These are phyloP conservation scores for Prunus fruticosa DNA, from an alignment of 306 rosid species.

Conservation along the genomic window DNA sequence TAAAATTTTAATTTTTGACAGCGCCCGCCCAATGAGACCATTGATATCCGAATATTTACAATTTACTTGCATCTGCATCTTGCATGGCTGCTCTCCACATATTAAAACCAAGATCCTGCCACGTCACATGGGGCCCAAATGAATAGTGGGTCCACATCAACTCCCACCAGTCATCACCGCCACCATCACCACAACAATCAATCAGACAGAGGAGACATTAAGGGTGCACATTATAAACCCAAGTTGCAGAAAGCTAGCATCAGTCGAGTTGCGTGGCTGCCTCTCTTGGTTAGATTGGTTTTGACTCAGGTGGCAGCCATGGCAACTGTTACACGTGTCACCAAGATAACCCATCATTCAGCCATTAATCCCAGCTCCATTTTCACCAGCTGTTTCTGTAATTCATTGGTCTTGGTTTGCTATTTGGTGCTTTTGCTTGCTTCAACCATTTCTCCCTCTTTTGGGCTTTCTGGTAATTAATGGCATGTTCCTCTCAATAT, in stretches of 20 bases:
- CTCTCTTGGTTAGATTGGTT: neutral
- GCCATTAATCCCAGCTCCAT: neutral
- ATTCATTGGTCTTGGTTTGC: neutral
- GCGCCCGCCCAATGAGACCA: too few species aligned
- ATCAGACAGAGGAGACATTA: neutral
- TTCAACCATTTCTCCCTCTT: neutral
- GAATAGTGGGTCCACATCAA: neutral
- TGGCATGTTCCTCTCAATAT: too few species aligned
- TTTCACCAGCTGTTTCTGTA: neutral
- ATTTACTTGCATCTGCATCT: neutral
- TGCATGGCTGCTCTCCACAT: conserved; percentile 9
- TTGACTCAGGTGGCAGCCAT: neutral
- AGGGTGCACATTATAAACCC: neutral
- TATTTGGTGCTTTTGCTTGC: neutral
- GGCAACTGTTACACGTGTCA: neutral
- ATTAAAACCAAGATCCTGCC: conserved; percentile 11
- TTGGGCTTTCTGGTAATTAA: conserved; percentile 8
- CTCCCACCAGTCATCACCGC: neutral
- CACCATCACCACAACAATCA: neutral
- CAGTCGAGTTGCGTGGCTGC: neutral
- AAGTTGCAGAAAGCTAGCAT: neutral
- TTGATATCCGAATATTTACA: neutral
- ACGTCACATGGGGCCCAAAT: neutral
- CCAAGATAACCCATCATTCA: neutral
- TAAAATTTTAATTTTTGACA: neutral